These are phyloP conservation scores for Mycena citricolor DNA, from an alignment of 1,284 basidiomycete genomes.

Conservation along the genomic window DNA sequence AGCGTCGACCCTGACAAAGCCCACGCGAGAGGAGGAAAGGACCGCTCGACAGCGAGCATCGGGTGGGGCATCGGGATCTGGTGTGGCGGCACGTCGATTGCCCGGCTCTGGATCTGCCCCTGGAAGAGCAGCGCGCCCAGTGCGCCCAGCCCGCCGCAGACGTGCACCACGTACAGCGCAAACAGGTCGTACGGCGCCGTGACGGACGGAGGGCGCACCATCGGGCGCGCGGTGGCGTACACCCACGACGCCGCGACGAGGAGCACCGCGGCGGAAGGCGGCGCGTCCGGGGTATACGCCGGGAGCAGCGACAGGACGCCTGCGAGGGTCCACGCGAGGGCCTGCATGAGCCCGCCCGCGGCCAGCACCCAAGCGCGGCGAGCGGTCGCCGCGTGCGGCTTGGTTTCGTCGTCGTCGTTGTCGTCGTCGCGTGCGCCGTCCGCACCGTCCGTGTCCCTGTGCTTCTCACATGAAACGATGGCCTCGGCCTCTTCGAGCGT, in stretches of 20 bases:
- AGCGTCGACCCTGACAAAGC: slow-evolving; percentile 40
- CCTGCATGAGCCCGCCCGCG: slow-evolving; percentile 3
- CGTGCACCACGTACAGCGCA: slow-evolving; percentile 36
- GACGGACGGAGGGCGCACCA: slow-evolving; percentile 37
- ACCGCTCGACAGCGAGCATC: slow-evolving; percentile 31
- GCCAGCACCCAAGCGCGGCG: slow-evolving; percentile 8
- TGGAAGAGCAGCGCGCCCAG: slow-evolving; percentile 51
- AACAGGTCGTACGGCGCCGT: slow-evolving; percentile 48
- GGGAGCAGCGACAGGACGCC: not conserved
- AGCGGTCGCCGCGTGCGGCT: too few species aligned
- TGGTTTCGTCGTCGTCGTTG: too few species aligned
- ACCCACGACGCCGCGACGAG: slow-evolving; percentile 54
- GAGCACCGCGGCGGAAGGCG: slow-evolving; percentile 33
- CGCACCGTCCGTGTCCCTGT: too few species aligned
- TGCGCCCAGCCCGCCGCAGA: slow-evolving; percentile 40
- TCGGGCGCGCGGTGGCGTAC: slow-evolving; percentile 47
- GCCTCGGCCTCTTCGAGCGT: slow-evolving; percentile 54
- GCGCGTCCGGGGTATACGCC: not conserved
- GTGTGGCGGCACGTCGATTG: too few species aligned
- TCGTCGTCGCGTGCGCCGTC: too few species aligned
- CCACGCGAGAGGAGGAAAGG: slow-evolving; percentile 36
- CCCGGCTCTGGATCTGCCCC: too few species aligned
- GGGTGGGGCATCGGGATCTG: slow-evolving; percentile 37
- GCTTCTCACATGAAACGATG: too few species aligned
- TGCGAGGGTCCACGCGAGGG: slow-evolving; percentile 9